Conservation (phyloP, 805 yeast species). For the Saccharomycopsis synnaedendra region DNA sequence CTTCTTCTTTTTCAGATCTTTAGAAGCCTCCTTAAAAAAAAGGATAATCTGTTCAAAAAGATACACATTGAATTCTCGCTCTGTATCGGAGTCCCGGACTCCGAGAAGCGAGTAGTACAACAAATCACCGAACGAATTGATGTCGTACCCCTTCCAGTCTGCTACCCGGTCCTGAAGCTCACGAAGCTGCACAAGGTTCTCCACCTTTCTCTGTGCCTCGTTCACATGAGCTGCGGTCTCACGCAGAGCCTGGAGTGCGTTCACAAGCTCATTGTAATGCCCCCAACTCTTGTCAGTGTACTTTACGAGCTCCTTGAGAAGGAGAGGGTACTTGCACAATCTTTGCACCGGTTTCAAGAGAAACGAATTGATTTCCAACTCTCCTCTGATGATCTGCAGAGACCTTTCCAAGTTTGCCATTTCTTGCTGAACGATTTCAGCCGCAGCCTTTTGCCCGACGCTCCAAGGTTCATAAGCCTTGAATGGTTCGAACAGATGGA, state of each 20-base stretch:
- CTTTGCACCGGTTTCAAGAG: slow-evolving; percentile 92
- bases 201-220: slow-evolving; percentile 88
- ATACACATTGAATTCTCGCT: slow-evolving; percentile 82
- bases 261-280: slow-evolving; percentile 51
- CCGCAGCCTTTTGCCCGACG: slow-evolving; percentile 77
- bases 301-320: slow-evolving; percentile 66
- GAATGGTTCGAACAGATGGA: slow-evolving; percentile 71
- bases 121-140: slow-evolving; percentile 75
- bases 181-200: slow-evolving; percentile 61
- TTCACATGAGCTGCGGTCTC: slow-evolving; percentile 82
- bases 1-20: slow-evolving; percentile 30
- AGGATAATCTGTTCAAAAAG: slow-evolving; percentile 65
- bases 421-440: slow-evolving; percentile 52
- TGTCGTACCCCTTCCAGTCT: slow-evolving; percentile 88
- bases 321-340: slow-evolving; percentile 86
- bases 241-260: slow-evolving; percentile 64
- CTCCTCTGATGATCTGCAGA: slow-evolving; percentile 60
- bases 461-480: slow-evolving; percentile 92
- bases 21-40: slow-evolving; percentile 49
- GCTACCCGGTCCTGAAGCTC: slow-evolving; percentile 63
- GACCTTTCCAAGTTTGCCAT: slow-evolving; percentile 44
- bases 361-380: slow-evolving; percentile 81
- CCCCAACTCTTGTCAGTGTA: slow-evolving; percentile 41
- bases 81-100: slow-evolving; percentile 58
- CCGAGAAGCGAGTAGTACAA: slow-evolving; percentile 62